Base-by-base conservation (phyloP, 164 flowering plant genomes). In the Liriodendron chinense region DNA sequence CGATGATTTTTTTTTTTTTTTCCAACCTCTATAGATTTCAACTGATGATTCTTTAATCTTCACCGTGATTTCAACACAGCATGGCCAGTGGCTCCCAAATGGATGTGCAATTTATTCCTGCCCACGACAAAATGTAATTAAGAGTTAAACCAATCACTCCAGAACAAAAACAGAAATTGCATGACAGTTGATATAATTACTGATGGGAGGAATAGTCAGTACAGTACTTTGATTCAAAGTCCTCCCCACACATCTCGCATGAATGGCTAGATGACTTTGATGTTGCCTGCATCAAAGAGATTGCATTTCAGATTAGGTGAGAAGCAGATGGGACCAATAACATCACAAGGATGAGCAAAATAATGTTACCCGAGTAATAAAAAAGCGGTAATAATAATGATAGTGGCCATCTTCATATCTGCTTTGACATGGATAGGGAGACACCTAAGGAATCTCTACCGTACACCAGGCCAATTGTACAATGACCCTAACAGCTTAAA, bases 191-290 rank as follows among this genome's bases (percentile, higher is more conserved):
- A 47, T 67, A 18, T 73, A 65, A 68, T 28, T 50, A 73, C 13
- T 4, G 12, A 72, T 2, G 43, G 10, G 1, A 57, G 13, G 18
- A 77, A 13, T 9, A 7, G 72, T 43, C 65, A 64, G 64, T 22
- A 43, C 57, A 7, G 57, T 80, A 94, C 98, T 89, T 91, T 71
- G 98, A 85, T 10, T 88, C 95, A 76, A 94, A 94, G 67, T 87
- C 84, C 81, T 83, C 89, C 56, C 97, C 98, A 73, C 97, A 94
- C 50, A 85, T 83, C 3, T 88, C 97, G 82, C 98, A 94, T 1
- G 56, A 13, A 81, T 84, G 86, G 73, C 83, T 75, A 65, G 86
- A 70, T 70, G 76, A 73, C 75, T 86, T 90, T 20, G 88, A 65
- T 70, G 82, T 47, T 21, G 71, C 90, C 94, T 90, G 88, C 43